Conservation (phyloP, 31 red algal genomes). For the Endocladia muricata region DNA sequence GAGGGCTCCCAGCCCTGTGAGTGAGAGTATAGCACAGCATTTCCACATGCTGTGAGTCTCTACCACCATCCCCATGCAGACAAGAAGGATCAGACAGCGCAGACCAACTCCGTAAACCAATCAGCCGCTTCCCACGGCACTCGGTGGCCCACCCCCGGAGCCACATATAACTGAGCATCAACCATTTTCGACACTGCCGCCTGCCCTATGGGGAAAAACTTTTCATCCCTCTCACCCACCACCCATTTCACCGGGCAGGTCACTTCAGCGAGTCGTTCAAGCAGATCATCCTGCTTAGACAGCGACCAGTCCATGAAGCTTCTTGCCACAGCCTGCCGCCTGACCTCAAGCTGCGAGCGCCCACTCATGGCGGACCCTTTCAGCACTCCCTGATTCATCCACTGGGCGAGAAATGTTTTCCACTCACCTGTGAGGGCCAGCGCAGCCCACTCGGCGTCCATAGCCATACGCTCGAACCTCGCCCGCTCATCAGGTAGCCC, state of each 20-base stretch:
- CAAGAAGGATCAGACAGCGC: too few species aligned
- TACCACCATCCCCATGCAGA: too few species aligned
- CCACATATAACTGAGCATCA: too few species aligned
- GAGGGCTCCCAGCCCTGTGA: too few species aligned
- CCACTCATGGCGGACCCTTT: background rate
- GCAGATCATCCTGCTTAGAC: background rate
- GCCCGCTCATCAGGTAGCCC: background rate
- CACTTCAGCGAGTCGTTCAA: background rate
- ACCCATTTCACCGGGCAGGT: constrained; percentile 1
- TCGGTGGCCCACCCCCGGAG: too few species aligned
- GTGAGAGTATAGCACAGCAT: too few species aligned
- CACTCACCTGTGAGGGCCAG: background rate
- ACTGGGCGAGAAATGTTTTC: background rate
- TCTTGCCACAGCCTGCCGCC: background rate
- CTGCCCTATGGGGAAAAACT: background rate
- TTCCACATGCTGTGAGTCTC: too few species aligned
- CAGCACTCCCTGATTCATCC: constrained; percentile 5
- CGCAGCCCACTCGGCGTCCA: background rate
- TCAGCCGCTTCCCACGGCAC: too few species aligned
- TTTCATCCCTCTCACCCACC: background rate
- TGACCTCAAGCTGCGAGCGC: background rate
- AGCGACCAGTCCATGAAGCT: constrained; percentile 9
- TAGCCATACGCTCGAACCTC: background rate
- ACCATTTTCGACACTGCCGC: background rate
- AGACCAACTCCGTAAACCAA: too few species aligned